Evolutionary conservation across 495 filamentous ascomycete species (phyloP), one percentile per base, ranked within the genome.

Genomic region (Barbatosphaeria neglecta): DNA sequence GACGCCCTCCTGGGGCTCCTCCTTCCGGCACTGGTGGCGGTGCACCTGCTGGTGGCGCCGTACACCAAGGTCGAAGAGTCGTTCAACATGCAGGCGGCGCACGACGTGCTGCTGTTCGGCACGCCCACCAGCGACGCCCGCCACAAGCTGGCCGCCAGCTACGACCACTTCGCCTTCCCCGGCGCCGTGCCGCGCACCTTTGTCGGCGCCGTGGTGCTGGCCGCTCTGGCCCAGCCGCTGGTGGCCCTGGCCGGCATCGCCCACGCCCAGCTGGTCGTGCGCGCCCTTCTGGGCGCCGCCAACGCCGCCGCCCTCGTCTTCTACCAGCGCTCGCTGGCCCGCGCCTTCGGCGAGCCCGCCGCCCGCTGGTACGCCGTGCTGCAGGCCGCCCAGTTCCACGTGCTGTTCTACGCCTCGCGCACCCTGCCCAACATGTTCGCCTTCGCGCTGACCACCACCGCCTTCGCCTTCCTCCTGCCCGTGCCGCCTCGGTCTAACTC

Each of bases 51-150:
- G 46, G 63, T 77, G 8, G 81, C 93, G 15, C 93, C 92, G 1
- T 96, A 92, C 68, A 96, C 93, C 41, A 99, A 99, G 64, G 93
- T 99, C 46, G 92, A 99, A 60, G 92, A 99, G 67, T 96, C 90
- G 0, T 99, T 99, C 76, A 95, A 95, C 54, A 80, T 97, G 44
- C 92, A 99, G 60, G 92, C 92, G 0, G 81, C 82, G 6, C 93
- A 97, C 63, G 92, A 99, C 58, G 83, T 97, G 27, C 58, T 92
- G 15, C 76, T 72, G 3, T 88, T 89, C 63, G 86, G 88, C 1
- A 77, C 89, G 24, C 83, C 89, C 0, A 74, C 64, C 7, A 59
- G 49, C 17, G 66, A 85, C 56, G 54, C 76, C 20, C 49, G 68
- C n/a, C 51, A 64, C 1, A 62, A 65, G 11, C 64, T 83, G 22